A percentile compares a stretch with the other conserved stretches of the same genome.
phyloP scores from a whole-genome alignment of 768 basidiomycete genomes.

The Termitomyces sp. region DNA sequence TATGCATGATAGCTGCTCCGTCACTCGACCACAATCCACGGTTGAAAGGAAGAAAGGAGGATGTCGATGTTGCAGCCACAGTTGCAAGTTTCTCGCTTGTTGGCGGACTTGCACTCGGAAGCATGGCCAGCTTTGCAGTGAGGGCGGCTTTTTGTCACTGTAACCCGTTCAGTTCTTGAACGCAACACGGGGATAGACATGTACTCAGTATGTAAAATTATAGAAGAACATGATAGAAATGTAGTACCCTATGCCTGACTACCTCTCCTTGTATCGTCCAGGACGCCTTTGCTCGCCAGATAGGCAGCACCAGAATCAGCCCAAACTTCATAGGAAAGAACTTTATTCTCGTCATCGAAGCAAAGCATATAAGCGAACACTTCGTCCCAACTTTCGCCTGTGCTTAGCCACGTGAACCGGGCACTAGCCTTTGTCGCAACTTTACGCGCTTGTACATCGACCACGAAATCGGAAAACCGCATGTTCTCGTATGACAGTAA shows the following conservation, averaged over 20 bases:
- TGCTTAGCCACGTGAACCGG: constrained; percentile 51
- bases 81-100: constrained; percentile 77
- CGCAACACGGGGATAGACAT: not conserved
- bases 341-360: constrained; percentile 51
- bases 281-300: constrained; percentile 48
- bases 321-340: constrained; percentile 63
- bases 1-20: constrained; percentile 80
- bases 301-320: constrained; percentile 64
- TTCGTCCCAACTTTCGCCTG: constrained; percentile 55
- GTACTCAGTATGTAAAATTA: not conserved
- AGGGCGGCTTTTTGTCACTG: constrained; percentile 63
- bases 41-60: constrained; percentile 62
- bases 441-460: constrained; percentile 44
- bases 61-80: constrained; percentile 85
- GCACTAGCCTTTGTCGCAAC: constrained; percentile 53
- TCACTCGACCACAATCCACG: constrained; percentile 77
- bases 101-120: constrained; percentile 72
- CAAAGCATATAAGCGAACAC: constrained; percentile 55
- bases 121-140: constrained; percentile 78
- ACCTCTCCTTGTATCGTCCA: constrained; percentile 23
- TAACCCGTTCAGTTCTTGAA: constrained; percentile 53
- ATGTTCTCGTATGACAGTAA: constrained; percentile 47
- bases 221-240: not conserved
- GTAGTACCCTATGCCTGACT: not conserved
- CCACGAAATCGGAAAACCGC: constrained; percentile 48